Evolutionary conservation across 2,329 filamentous ascomycete species (phyloP).

Genomic region (Xylariaceae sp.): DNA sequence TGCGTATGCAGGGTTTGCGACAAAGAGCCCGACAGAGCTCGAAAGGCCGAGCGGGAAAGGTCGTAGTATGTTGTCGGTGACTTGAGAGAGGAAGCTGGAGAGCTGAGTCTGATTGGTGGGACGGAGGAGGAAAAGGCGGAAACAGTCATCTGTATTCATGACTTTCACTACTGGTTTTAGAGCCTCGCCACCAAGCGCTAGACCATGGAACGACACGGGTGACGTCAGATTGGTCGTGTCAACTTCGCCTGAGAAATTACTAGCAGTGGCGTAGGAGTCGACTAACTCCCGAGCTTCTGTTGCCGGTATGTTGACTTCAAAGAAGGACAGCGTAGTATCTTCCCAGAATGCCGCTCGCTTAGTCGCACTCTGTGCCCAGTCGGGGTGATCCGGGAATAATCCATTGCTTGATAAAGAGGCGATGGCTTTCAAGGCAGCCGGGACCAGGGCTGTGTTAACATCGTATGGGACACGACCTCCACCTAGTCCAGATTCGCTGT

Average conservation of each 20-base stretch:
- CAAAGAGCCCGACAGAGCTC: conserved; percentile 51
- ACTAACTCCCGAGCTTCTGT: conserved; percentile 43
- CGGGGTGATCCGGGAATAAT: conserved; percentile 44
- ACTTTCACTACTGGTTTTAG: conserved; percentile 47
- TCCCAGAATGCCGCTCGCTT: conserved; percentile 59
- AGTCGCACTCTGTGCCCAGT: conserved; percentile 42
- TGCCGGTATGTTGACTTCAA: conserved; percentile 42
- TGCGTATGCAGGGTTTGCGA: conserved; percentile 59
- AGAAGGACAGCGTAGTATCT: conserved; percentile 54
- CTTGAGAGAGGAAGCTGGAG: conserved; percentile 51
- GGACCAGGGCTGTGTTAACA: conserved; percentile 59
- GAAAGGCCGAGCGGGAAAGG: conserved; percentile 57
- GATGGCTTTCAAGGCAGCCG: conserved; percentile 57
- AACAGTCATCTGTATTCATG: conserved; percentile 62
- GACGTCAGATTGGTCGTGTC: conserved; percentile 36
- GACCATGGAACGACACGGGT: conserved; percentile 49
- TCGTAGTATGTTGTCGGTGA: conserved; percentile 51
- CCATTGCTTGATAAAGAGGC: conserved; percentile 44
- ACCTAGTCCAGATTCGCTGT: conserved; percentile 55
- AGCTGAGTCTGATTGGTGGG: conserved; percentile 53
- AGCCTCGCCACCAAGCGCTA: conserved; percentile 51
- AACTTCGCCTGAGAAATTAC: conserved; percentile 40
- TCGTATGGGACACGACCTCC: conserved; percentile 61
- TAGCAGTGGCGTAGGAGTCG: conserved; percentile 39
- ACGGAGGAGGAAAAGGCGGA: conserved; percentile 60